phyloP scores from a whole-genome alignment of 73 alveolate species.

The Blepharisma stoltei region DNA sequence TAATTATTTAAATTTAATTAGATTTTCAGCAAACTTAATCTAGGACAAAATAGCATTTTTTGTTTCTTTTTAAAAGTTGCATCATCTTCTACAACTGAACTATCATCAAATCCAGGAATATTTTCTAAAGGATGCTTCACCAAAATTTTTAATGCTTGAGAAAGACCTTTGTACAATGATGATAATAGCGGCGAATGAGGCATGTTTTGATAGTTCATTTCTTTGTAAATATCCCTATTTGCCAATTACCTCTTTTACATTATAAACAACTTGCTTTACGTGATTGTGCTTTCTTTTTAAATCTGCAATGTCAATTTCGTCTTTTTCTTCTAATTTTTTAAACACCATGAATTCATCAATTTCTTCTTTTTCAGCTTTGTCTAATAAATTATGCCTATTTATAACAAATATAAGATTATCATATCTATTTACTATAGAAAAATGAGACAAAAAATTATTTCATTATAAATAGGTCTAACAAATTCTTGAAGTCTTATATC shows the following conservation, averaged over 20 bases:
- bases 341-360: neutral
- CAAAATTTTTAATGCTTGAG: neutral
- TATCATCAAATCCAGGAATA: neutral
- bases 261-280: neutral
- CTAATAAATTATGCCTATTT: neutral
- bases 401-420: no score
- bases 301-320: neutral
- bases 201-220: neutral
- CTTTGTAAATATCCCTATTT: neutral
- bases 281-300: neutral
- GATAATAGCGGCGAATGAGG: neutral
- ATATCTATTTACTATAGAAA: no score
- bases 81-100: neutral
- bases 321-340: neutral
- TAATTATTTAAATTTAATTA: no score
- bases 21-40: no score
- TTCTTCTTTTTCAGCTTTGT: neutral
- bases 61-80: neutral
- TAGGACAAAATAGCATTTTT: no score
- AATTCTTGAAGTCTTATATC: neutral
- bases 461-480: no score
- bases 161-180: neutral
- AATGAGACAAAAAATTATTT: no score
- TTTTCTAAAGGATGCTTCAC: neutral
- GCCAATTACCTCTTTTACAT: slow-evolving; percentile 6